Conservation (phyloP, 2,329 filamentous ascomycete species). For the Pyricularia sp. region DNA sequence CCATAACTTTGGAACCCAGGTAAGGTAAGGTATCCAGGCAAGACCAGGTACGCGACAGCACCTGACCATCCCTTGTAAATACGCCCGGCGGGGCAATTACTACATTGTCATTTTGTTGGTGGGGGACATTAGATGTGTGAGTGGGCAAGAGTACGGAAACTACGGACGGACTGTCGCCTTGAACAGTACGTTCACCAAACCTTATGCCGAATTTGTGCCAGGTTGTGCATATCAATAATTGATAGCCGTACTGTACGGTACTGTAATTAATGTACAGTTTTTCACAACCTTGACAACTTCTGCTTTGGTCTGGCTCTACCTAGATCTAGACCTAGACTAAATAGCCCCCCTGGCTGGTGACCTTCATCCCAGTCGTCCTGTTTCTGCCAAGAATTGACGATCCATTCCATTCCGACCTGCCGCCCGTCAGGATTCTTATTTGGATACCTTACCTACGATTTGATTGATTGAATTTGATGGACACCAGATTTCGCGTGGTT, state of each 20-base stretch:
- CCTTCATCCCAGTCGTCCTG: neutral
- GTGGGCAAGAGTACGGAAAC: too few species aligned
- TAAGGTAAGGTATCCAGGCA: neutral
- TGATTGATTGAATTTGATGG: neutral
- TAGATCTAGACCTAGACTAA: too few species aligned
- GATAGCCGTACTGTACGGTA: neutral
- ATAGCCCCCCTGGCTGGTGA: too few species aligned
- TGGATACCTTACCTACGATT: neutral
- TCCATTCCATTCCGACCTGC: neutral
- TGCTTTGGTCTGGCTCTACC: too few species aligned
- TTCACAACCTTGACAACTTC: too few species aligned
- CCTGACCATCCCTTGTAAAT: neutral
- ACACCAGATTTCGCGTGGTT: neutral
- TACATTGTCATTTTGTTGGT: neutral
- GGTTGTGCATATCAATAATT: neutral
- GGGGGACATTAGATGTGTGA: neutral
- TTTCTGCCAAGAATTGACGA: neutral
- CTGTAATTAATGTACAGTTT: too few species aligned
- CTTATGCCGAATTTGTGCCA: neutral
- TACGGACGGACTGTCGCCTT: too few species aligned
- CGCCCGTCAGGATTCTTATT: neutral
- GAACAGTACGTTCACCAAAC: too few species aligned
- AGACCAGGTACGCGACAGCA: neutral
- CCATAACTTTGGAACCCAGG: neutral
- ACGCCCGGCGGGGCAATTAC: neutral